Base-by-base conservation (phyloP, 257 asterid species). In the Leonotis leonurus region DNA sequence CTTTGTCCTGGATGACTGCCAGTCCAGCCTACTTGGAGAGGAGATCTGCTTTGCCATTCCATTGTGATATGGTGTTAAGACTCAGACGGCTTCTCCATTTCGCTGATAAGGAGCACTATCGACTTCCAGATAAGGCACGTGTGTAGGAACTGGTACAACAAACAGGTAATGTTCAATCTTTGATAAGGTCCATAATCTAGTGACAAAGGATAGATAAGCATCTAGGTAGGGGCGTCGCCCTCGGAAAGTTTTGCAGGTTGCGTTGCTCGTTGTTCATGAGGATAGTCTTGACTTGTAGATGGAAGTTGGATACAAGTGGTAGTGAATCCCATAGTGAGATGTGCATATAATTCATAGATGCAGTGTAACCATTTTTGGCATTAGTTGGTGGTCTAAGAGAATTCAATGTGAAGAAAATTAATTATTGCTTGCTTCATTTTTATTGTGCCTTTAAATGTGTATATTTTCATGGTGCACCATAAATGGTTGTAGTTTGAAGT, bases 1-100 rank as follows among this genome's bases (percentile, higher is more conserved):
- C 96, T n/a, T 54, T 93, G 60, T 93, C 99, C 1, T 93, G 99
- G 99, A 79, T 93, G 99, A 89, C 99, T 1, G 88, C 75, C 8
- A 85, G 96, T 40, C 99, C 99, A 1, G 87, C 94, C 0, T 93
- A 93, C 75, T 62, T 87, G 79, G 97, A 93, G 29, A 79, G 99
- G 73, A 77, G 99, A 72, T 75, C 95, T 0, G 90, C 94, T 24
- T 68, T 93, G 73, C 99, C 99, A 30, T 87, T 93, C 49, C 99
- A 93, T 6, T 93, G 99, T 33, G 97, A 93, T 75, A 85, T 83
- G 92, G 94, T 89, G 65, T 79, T 93, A 67, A 78, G 99, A 53
- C 90, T 93, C 16, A 68, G 96, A 65, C 75, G 99, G 81, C 91
- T 93, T 48, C 94, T 93, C 32, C 94, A 93, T 74, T 93, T 93